Evolutionary conservation across 73 alveolate species (phyloP).

Genomic region (Tetrahymena malaccensis): DNA sequence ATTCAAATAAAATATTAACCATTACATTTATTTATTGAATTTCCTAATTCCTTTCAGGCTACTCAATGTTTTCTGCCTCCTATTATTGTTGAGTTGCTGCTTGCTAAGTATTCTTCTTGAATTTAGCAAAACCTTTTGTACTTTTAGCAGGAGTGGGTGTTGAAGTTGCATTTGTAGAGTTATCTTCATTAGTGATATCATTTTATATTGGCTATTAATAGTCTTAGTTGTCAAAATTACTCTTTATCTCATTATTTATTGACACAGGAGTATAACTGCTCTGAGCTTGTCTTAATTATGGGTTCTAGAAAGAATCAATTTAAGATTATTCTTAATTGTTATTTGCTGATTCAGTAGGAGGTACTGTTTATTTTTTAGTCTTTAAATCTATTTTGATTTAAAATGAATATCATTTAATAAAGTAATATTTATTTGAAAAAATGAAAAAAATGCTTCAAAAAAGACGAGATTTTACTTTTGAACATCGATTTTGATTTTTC

Average conservation of each 20-base stretch:
- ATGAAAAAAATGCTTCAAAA: neutral
- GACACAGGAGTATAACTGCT: neutral
- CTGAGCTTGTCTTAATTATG: neutral
- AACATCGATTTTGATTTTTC: neutral
- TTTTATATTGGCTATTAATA: neutral
- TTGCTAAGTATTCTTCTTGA: neutral
- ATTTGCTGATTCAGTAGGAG: neutral
- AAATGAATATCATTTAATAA: neutral
- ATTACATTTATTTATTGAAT: neutral
- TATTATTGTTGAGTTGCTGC: neutral
- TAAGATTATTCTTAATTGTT: neutral
- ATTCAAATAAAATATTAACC: no score
- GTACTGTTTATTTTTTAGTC: neutral
- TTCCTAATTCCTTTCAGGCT: neutral
- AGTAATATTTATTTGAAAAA: neutral
- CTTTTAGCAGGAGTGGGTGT: neutral
- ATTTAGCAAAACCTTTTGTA: neutral
- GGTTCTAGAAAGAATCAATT: neutral
- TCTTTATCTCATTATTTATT: neutral
- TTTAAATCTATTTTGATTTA: neutral
- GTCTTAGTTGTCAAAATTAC: neutral
- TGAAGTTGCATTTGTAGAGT: neutral
- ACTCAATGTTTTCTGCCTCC: neutral
- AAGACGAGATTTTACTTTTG: neutral
- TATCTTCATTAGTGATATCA: neutral